phyloP scores from a whole-genome alignment of 441 rosid species.

The Gossypium gossypioides region DNA sequence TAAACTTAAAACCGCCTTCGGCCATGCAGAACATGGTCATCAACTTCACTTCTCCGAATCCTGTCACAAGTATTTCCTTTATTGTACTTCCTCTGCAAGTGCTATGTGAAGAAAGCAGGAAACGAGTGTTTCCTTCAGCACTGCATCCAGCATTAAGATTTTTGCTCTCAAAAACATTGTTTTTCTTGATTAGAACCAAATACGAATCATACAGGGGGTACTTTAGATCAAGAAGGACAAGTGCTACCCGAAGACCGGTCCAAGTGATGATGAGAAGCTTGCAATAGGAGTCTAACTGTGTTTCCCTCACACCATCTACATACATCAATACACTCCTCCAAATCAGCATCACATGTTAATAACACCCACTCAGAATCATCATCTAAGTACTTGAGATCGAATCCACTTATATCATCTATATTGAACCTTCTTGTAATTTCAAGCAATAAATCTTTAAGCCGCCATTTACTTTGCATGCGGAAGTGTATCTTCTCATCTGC shows the following conservation, averaged over 20 bases:
- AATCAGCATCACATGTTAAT: constrained; percentile 73
- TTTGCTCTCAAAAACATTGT: neutral
- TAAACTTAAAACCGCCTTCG: neutral
- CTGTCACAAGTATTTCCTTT: neutral
- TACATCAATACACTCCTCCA: constrained; percentile 69
- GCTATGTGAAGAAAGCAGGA: neutral
- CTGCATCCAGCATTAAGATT: neutral
- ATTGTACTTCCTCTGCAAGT: neutral
- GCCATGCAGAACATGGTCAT: no score
- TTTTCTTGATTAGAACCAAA: neutral
- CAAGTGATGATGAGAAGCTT: constrained; percentile 32
- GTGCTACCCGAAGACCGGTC: constrained; percentile 35
- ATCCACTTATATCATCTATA: constrained; percentile 42
- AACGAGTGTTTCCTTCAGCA: neutral
- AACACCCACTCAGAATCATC: constrained; percentile 89
- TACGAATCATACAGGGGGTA: neutral
- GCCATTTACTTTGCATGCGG: constrained; percentile 45
- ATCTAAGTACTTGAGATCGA: constrained; percentile 77
- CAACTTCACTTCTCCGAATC: no score
- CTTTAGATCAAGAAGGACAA: constrained; percentile 16
- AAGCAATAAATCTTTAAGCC: constrained; percentile 36
- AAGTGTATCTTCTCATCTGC: constrained; percentile 61
- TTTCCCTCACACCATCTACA: constrained; percentile 39
- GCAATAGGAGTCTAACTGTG: constrained; percentile 54
- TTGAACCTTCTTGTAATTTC: constrained; percentile 64